phyloP scores from a whole-genome alignment of 805 yeast species.

The Pichia thaimueangensis region DNA sequence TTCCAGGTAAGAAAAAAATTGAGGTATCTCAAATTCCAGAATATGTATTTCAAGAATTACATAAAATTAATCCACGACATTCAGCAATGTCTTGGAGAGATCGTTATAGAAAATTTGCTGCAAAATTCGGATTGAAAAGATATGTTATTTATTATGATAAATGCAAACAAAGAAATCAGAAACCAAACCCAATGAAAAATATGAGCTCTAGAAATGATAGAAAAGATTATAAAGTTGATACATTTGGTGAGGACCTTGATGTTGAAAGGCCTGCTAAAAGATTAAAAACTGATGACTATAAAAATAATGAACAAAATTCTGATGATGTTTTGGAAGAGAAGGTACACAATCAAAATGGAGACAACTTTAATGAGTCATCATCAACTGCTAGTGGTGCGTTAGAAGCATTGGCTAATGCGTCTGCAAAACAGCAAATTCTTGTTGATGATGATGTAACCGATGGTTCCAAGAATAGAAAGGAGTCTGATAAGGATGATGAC shows the following conservation, averaged over 20 bases:
- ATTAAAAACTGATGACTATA: conserved; percentile 7
- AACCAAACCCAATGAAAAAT: conserved; percentile 54
- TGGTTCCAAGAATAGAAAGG: not conserved
- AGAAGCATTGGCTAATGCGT: conserved; percentile 25
- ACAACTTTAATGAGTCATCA: not conserved
- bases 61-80: conserved; percentile 43
- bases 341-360: not conserved
- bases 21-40: conserved; percentile 28
- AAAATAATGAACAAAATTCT: not conserved
- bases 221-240: conserved; percentile 13
- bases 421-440: conserved; percentile 19
- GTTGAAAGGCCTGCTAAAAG: conserved; percentile 19
- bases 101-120: conserved; percentile 64
- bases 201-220: conserved; percentile 41
- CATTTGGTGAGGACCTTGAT: conserved; percentile 13
- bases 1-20: conserved; percentile 15
- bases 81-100: conserved; percentile 76
- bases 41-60: conserved; percentile 35
- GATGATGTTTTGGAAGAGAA: not conserved
- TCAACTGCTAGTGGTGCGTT: conserved; percentile 6
- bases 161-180: conserved; percentile 31
- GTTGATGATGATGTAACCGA: not conserved
- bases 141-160: conserved; percentile 49
- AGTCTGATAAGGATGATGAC: not conserved
- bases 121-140: conserved; percentile 53